phyloP scores from a whole-genome alignment of 2,329 filamentous ascomycete species.

The Colletotrichum australisinense region DNA sequence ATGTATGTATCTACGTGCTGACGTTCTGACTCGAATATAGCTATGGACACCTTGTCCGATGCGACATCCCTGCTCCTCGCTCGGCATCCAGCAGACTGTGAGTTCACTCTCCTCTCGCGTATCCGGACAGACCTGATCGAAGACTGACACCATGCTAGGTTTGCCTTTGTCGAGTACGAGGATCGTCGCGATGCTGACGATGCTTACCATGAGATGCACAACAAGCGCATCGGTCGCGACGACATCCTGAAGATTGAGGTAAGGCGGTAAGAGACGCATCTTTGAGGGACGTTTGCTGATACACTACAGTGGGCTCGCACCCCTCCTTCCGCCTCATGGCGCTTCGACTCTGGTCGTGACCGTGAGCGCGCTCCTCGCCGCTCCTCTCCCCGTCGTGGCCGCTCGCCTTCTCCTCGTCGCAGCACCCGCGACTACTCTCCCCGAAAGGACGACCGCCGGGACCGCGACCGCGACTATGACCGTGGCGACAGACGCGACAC shows the following conservation, averaged over 20 bases:
- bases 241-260: constrained; percentile 99
- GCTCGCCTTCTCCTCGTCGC: constrained; percentile 83
- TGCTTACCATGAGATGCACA: constrained; percentile 99
- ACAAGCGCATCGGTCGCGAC: constrained; percentile 96
- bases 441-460: constrained; percentile 87
- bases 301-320: constrained; percentile 89
- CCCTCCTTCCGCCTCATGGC: constrained; percentile 97
- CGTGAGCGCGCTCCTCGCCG: constrained; percentile 73
- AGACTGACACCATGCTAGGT: constrained; percentile 60
- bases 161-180: constrained; percentile 99
- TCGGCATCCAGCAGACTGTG: constrained; percentile 95
- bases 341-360: constrained; percentile 92
- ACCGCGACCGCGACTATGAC: constrained; percentile 83
- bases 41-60: constrained; percentile 97
- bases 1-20: constrained; percentile 53
- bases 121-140: too few relatives aligned
- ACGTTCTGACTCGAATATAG: constrained; percentile 62
- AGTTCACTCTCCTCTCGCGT: constrained; percentile 55
- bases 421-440: constrained; percentile 85
- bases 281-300: constrained; percentile 21
- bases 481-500: constrained; percentile 80
- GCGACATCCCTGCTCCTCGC: constrained; percentile 96
- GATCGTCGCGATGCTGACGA: constrained; percentile 98
- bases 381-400: constrained; percentile 71
- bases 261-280: constrained; percentile 42